Base-by-base conservation (phyloP, 192 early-diverging fungal genomes). In the Borealophlyctis nickersoniae region DNA sequence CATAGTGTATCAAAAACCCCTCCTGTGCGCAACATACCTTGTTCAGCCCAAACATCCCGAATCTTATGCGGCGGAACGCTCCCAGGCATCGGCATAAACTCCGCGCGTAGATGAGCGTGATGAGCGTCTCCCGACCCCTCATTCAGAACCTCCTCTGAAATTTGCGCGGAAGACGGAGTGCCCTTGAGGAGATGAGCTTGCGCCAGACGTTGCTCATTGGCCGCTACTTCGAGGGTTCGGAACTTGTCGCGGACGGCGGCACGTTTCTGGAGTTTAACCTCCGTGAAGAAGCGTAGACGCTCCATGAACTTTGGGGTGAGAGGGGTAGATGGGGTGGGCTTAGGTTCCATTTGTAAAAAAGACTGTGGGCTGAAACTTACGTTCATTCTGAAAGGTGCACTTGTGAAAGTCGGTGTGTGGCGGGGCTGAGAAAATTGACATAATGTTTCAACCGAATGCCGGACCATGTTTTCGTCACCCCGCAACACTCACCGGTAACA, bases 41-140 rank as follows among this genome's bases (percentile, higher is more conserved):
- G 76, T 39, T 81, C 73, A 7, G 49, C 58, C 74, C 77, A 79
- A 2, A 67, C 33, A 24, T 73, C 65, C 28, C 64, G 24, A 35
- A 69, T 34, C 49, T 70, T 73, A 2, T 56, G 64, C 32, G 55
- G 22, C 36, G 78, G 75, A 3, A 81, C 67, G 1, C 71, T 51
- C 5, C 81, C 78, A 33, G 81, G 81, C 63, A 73, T 71, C 1
- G 81, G 81, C 69, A 83, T 75, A 56, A 83, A 83, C 35, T 76
- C 74, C 9, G 81, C 81, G 5, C 58, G 61, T 39, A 74, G 23
- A 3, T 50, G 16, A 36, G 28, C 55, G 5, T 9, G 5, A 23
- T 5, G 7, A 23, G 52, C 11, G 28, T 39, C 45, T 24, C 28
- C n/a, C 22, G 56, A 22, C 22, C 39, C 26, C 23, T 22, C 63